Conservation (phyloP, 169 alveolate genomes). For the Eimeria tenella region DNA sequence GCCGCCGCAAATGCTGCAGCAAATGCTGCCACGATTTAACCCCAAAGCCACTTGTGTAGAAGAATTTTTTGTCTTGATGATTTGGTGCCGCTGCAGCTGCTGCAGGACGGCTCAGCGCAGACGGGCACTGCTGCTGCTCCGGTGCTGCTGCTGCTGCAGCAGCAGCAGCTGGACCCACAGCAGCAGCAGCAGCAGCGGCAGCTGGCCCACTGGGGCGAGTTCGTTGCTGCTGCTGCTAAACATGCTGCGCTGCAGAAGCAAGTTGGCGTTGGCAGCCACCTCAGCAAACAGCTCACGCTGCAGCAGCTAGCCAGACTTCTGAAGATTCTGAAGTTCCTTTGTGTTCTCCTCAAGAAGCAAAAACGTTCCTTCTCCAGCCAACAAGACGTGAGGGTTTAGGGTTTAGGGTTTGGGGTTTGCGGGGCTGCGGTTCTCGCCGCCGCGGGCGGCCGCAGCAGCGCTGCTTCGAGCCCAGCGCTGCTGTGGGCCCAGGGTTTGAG, state of each 20-base stretch:
- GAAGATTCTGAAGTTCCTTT: conserved; percentile 35
- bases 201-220: conserved; percentile 17
- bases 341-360: conserved; percentile 6
- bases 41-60: neutral
- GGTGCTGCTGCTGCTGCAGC: conserved; percentile 47
- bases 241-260: conserved; percentile 20
- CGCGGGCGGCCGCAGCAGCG: too few relatives aligned
- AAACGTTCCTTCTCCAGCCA: neutral
- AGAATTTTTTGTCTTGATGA: conserved; percentile 26
- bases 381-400: conserved; percentile 21
- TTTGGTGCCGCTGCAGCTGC: neutral
- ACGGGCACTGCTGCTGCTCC: conserved; percentile 48
- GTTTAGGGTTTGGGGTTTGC: conserved; percentile 19
- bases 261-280: neutral
- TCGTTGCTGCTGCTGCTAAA: conserved; percentile 13
- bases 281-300: conserved; percentile 12
- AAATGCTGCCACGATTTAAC: conserved; percentile 5
- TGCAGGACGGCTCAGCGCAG: conserved; percentile 22
- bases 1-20: conserved; percentile 23
- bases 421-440: neutral
- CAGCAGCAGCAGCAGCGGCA: conserved; percentile 35
- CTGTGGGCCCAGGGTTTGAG: neutral
- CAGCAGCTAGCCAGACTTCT: conserved; percentile 26
- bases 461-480: neutral
- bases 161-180: conserved; percentile 17